Evolutionary conservation across 2,329 filamentous ascomycete species (phyloP), one percentile per base, ranked within the genome.

Genomic region (Macrophomina pseudophaseolina): DNA sequence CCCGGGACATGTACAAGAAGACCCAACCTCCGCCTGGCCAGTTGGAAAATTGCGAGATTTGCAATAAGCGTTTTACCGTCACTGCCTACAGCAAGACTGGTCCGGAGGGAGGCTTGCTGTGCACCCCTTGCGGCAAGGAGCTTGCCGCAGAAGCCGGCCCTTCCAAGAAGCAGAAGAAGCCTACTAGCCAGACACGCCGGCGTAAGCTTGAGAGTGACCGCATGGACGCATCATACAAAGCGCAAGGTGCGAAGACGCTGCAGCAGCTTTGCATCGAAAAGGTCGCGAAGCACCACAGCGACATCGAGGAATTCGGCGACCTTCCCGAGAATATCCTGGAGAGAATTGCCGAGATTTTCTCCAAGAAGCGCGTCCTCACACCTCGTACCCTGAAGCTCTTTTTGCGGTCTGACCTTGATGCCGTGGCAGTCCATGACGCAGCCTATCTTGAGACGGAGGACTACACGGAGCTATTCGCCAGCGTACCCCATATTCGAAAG

Each of bases 41-140:
- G 77, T 87, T 94, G 74, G 93, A 91, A 69, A 94, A 97, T 71
- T 98, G 94, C 75, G 93, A 91, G 69, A 81, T 89, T 3, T 98
- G 94, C 77, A 85, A 86, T 51, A 97, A 95, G 76, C 89, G 93
- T 44, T 98, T 98, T 74, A 97, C 93, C 0, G 94, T 98, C 52
- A 97, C 94, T 0, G 86, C 92, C 0, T 97, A 97, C 80, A 93
- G 91, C 69, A 90, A 93, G 70, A 86, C 89, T 33, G 93, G 91
- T 0, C 91, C 92, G 0, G 84, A 90, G n/a, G 94, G 94, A 4
- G 93, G 93, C 16, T 82, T 98, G n/a, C 83, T 97, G 1, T 98
- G 94, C 75, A 84, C 85, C 3, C 88, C 91, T 28, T 98, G 94
- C 74, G 91, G 92, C 28, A 93, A 91, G 72, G 87, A 92, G 69